Evolutionary conservation across 78 protist genomes (phyloP).

Genomic region (Dictyostelium intermedium): DNA sequence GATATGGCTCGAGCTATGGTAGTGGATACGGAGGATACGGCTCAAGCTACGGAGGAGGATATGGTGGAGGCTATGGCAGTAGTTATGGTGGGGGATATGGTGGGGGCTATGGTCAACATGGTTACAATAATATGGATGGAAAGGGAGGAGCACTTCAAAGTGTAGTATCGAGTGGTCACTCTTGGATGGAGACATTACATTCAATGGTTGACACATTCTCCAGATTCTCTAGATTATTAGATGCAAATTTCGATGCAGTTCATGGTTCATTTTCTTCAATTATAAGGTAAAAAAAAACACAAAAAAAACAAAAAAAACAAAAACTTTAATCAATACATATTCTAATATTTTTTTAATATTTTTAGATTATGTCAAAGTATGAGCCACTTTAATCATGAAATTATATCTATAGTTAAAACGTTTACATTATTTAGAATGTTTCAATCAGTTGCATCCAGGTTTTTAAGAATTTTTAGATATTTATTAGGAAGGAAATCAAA

Average conservation of each 20-base stretch:
- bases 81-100: not conserved
- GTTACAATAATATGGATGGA: not conserved
- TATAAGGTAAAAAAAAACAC: conserved; percentile 17
- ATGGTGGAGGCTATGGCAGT: not conserved
- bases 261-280: conserved; percentile 68
- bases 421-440: conserved; percentile 65
- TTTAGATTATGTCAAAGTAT: conserved; percentile 66
- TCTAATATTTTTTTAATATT: not conserved
- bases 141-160: conserved; percentile 9
- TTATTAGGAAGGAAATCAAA: conserved; percentile 10
- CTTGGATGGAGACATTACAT: not conserved
- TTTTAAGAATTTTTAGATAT: conserved; percentile 41
- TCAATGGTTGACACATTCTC: not conserved
- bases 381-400: conserved; percentile 60
- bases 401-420: conserved; percentile 41
- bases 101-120: conserved; percentile 19
- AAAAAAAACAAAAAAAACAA: not conserved
- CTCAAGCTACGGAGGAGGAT: not conserved
- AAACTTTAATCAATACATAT: not conserved
- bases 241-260: conserved; percentile 78
- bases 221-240: conserved; percentile 1
- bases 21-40: not conserved
- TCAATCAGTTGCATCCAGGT: conserved; percentile 32
- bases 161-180: conserved; percentile 13
- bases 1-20: not conserved